phyloP scores from a whole-genome alignment of 2,329 filamentous ascomycete genomes.

The Aspergillus neotritici region DNA sequence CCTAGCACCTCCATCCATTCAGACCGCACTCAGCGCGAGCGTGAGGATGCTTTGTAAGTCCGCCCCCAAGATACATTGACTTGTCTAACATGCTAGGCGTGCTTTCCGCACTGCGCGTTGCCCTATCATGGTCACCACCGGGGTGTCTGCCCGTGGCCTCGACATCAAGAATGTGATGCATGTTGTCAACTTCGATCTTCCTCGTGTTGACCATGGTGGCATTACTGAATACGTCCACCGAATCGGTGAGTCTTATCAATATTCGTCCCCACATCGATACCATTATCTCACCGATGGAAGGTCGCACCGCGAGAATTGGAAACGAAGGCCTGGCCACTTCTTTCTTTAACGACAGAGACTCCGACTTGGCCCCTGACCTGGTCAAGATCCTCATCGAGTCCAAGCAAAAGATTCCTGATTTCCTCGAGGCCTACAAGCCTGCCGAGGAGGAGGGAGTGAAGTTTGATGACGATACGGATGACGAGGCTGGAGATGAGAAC shows the following conservation, averaged over 20 bases:
- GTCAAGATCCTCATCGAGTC: conserved; percentile 79
- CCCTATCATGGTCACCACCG: conserved; percentile 81
- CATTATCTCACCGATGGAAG: conserved; percentile 36
- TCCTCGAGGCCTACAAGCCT: conserved; percentile 58
- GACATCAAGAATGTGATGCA: conserved; percentile 83
- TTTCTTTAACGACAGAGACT: conserved; percentile 73
- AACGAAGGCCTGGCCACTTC: conserved; percentile 80
- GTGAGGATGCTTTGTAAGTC: conserved; percentile 79
- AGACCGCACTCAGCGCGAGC: conserved; percentile 81
- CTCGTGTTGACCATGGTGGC: conserved; percentile 67
- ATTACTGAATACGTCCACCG: conserved; percentile 92
- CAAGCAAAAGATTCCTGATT: conserved; percentile 73
- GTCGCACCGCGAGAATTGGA: conserved; percentile 90
- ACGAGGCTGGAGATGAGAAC: conserved; percentile 29
- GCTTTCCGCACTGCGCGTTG: conserved; percentile 69
- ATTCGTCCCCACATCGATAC: conserved; percentile 1
- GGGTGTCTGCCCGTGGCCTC: conserved; percentile 79
- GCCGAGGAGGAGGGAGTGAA: conserved; percentile 32
- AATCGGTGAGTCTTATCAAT: conserved; percentile 59
- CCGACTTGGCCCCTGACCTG: conserved; percentile 65
- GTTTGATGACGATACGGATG: conserved; percentile 52
- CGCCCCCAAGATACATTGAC: neutral
- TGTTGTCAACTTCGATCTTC: conserved; percentile 90
- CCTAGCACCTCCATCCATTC: conserved; percentile 85
- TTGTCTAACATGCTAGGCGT: conserved; percentile 44